Percentiles rank a stretch among this genome's conserved stretches.
phyloP scores from a whole-genome alignment of 306 rosid species.

The Malus fusca region DNA sequence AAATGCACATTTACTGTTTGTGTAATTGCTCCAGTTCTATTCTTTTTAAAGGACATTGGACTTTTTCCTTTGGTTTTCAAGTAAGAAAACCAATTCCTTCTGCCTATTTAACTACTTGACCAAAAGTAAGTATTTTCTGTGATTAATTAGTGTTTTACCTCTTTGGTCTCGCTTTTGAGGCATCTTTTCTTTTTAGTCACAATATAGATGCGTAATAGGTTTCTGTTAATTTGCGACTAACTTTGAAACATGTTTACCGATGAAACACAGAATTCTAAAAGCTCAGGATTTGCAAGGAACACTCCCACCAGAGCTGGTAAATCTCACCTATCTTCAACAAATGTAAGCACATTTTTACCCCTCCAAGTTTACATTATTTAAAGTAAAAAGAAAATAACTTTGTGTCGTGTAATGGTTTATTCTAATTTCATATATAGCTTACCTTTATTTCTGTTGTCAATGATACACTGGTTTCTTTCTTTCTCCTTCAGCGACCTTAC shows the following conservation, averaged over 20 bases:
- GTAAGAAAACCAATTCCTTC: too few relatives aligned
- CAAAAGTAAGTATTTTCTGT: too few relatives aligned
- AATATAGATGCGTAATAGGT: not conserved
- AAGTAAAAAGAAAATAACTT: too few relatives aligned
- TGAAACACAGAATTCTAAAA: conserved; percentile 34
- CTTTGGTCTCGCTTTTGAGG: not conserved
- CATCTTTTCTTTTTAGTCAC: too few relatives aligned
- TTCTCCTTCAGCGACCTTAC: conserved; percentile 23
- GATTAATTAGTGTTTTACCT: not conserved
- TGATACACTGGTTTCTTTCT: not conserved
- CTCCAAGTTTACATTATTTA: not conserved
- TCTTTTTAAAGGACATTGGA: not conserved
- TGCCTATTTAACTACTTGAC: too few relatives aligned
- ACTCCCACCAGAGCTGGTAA: conserved; percentile 39
- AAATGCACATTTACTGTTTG: not conserved
- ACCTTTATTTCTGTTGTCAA: not conserved
- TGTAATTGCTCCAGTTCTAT: not conserved
- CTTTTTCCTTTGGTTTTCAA: not conserved
- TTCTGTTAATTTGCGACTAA: not conserved
- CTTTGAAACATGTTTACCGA: not conserved
- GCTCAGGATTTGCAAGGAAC: conserved; percentile 44
- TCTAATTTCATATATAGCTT: not conserved
- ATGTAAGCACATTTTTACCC: conserved; percentile 25
- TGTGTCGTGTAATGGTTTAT: not conserved
- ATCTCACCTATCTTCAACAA: conserved; percentile 41